A percentile compares a stretch with the other conserved stretches of the same genome.
Conservation (phyloP, 768 basidiomycete genomes). For the Pulveroboletus ravenelii region DNA sequence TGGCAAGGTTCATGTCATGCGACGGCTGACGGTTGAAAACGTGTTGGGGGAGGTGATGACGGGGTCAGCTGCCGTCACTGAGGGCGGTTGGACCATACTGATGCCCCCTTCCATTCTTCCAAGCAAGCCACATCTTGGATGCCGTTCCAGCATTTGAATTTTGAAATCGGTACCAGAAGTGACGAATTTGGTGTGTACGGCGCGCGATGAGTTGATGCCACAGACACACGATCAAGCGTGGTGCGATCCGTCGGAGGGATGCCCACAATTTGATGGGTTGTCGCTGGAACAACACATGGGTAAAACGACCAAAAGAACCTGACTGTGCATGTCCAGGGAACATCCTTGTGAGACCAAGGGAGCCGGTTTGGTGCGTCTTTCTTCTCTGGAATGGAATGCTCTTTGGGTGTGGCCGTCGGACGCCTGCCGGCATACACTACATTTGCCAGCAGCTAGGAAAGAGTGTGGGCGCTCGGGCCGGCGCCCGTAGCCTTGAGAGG, state of each 20-base stretch:
- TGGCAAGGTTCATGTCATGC: slow-evolving; percentile 2
- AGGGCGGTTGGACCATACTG: not conserved
- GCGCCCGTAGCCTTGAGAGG: not conserved
- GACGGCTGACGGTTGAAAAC: slow-evolving; percentile 1
- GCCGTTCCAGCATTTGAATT: slow-evolving; percentile 2
- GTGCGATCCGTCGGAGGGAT: slow-evolving; percentile 4
- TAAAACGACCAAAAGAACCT: not conserved
- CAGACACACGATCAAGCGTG: slow-evolving; percentile 8
- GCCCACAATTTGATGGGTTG: slow-evolving; percentile 7
- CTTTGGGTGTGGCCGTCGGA: slow-evolving; percentile 4
- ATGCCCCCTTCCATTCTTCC: not conserved
- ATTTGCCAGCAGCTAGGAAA: slow-evolving; percentile 12
- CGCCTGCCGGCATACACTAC: slow-evolving; percentile 3
- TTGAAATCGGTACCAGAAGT: slow-evolving; percentile 6
- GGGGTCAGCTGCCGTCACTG: not conserved
- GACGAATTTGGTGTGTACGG: not conserved
- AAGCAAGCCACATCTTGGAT: slow-evolving; percentile 3
- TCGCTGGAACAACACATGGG: not conserved
- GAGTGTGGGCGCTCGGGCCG: not conserved
- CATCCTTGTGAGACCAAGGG: slow-evolving; percentile 11
- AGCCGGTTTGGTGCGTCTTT: slow-evolving; percentile 3
- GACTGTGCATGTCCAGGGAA: not conserved
- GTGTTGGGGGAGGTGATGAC: not conserved
- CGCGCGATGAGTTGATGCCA: slow-evolving; percentile 4
- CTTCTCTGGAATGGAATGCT: slow-evolving; percentile 4